phyloP scores from a whole-genome alignment of 208 protist genomes.

The Leishmania braziliensis region DNA sequence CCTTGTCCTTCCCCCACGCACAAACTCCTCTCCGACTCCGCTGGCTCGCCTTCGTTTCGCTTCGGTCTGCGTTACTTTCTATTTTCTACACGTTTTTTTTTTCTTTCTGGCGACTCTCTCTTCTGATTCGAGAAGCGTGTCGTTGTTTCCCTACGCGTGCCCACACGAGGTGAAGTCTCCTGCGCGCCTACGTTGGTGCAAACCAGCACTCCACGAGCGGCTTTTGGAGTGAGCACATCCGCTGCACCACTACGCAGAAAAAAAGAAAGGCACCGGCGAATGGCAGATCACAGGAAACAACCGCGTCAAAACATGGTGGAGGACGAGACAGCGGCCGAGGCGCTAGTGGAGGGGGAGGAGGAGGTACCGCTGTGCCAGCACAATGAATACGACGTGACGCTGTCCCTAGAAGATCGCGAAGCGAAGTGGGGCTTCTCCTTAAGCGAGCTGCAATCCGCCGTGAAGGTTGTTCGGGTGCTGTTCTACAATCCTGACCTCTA shows the following conservation, averaged over 20 bases:
- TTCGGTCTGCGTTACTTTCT: no score
- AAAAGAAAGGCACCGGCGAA: neutral
- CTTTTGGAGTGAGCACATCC: neutral
- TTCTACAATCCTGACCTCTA: conserved; percentile 82
- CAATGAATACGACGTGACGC: conserved; percentile 35
- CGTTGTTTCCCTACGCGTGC: neutral
- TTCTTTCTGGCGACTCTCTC: neutral
- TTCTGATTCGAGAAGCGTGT: neutral
- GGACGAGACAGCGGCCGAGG: neutral
- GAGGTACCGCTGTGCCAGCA: conserved; percentile 32
- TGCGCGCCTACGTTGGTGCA: neutral
- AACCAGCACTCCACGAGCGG: neutral
- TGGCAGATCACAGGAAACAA: conserved; percentile 4
- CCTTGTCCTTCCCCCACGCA: neutral
- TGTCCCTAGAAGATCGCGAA: conserved; percentile 69
- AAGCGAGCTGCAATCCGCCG: conserved; percentile 65
- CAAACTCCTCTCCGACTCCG: neutral
- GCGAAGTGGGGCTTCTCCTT: conserved; percentile 84
- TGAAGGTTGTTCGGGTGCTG: conserved; percentile 81
- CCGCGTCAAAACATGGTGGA: neutral
- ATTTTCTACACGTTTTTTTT: no score
- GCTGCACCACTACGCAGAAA: neutral
- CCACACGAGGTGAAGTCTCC: neutral
- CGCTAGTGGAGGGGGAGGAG: conserved; percentile 8
- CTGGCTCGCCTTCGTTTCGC: neutral